Base-by-base conservation (phyloP, 805 yeast genomes). In the Blastobotrys parvus region DNA sequence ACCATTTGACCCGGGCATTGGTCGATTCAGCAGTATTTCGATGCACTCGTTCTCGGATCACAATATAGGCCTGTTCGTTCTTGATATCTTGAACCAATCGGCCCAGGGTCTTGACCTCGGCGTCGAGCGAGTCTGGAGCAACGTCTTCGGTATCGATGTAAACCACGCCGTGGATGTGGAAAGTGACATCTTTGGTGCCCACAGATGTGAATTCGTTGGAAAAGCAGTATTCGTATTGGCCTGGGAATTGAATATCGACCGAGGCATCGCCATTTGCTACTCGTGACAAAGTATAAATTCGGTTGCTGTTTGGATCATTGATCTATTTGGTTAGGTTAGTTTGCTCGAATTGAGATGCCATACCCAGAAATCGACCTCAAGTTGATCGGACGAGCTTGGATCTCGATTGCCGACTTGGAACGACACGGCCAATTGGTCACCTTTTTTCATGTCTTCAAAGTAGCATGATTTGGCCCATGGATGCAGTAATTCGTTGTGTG, bases 21-120 rank as follows among this genome's bases (percentile, higher is more conserved):
- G 98, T 90, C 19, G 95, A 84, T 68, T 90, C 98, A 4, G 98
- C 97, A 7, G 98, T 90, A 68, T 90, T 92, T 76, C 98, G 83
- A 65, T 90, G 98, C 13, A 94, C 84, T 69, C 97, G 82, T 68
- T 90, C 98, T 67, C 98, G 80, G 48, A 90, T 88, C 38, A 89
- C 94, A 55, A 92, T 80, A 66, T 92, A 92, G 55, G 85, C 77
- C 58, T 82, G 68, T 67, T 92, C 98, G 55, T 88, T 90, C 67
- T 84, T 83, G 47, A 92, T 88, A 55, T 87, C 95, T 55, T 78
- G 77, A 32, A 94, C 80, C 53, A 85, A 70, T 50, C 83, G 82
- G 52, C 78, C 68, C 57, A 90, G 71, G 59, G 78, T 75, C 62
- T 79, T 77, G 41, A 90, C 83, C 39, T 94, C 88, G 45, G 80